These are phyloP conservation scores for Ilyonectria sp. DNA, from an alignment of 2,329 filamentous ascomycete species.

Conservation along the genomic window DNA sequence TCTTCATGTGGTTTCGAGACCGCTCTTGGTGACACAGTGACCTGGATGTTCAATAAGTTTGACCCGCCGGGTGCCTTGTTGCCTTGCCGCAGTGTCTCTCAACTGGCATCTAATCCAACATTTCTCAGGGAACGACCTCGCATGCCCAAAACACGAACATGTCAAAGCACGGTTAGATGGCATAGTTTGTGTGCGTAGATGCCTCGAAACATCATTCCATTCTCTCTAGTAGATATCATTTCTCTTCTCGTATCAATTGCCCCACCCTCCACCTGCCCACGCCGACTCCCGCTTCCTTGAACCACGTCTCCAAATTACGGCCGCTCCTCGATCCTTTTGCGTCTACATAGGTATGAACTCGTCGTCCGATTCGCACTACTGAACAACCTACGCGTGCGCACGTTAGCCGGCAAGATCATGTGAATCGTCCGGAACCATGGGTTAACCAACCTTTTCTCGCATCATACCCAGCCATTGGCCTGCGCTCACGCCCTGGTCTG, in stretches of 20 bases:
- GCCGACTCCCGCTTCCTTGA: conserved; percentile 43
- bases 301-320: conserved; percentile 44
- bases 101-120: background rate
- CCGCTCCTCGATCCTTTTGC: conserved; percentile 33
- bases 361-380: conserved; percentile 45
- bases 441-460: conserved; percentile 86
- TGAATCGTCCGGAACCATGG: conserved; percentile 5
- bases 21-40: background rate
- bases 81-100: background rate
- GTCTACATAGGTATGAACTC: conserved; percentile 38
- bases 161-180: background rate
- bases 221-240: conserved; percentile 47
- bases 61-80: background rate
- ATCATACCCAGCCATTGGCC: conserved; percentile 93
- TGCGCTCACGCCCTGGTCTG: conserved; percentile 93
- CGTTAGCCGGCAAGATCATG: conserved; percentile 32
- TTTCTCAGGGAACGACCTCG: background rate
- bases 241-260: conserved; percentile 35
- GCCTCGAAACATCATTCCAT: conserved; percentile 35
- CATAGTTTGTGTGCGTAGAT: background rate
- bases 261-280: conserved; percentile 36
- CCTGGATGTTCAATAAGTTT: background rate
- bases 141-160: background rate
- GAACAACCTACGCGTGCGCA: conserved; percentile 51
- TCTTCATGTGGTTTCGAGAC: background rate